Evolutionary conservation across 192 early-diverging fungal species (phyloP).

Genomic region (Coemansia javaensis): DNA sequence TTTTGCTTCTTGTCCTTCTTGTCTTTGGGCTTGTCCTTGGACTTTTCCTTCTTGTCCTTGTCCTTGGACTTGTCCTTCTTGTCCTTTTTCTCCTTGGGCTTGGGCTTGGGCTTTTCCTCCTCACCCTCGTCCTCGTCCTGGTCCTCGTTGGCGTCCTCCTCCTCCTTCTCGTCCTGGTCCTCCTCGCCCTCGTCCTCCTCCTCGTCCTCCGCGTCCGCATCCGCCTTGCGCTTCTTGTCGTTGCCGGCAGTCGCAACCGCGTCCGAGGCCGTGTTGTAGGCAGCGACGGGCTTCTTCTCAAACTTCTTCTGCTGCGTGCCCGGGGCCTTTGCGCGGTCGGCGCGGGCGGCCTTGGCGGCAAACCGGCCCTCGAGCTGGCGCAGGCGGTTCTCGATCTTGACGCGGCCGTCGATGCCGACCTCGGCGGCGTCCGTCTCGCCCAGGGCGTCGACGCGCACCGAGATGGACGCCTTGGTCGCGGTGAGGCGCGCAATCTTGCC

Average conservation of each 20-base stretch:
- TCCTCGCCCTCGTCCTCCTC: slow-evolving; percentile 26
- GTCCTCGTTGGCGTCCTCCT: slow-evolving; percentile 33
- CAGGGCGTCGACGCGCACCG: slow-evolving; percentile 89
- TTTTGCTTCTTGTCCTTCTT: slow-evolving; percentile 37
- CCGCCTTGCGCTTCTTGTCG: slow-evolving; percentile 52
- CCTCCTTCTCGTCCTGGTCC: slow-evolving; percentile 35
- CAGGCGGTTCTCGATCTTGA: slow-evolving; percentile 83
- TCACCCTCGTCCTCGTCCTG: slow-evolving; percentile 48
- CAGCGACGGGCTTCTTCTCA: slow-evolving; percentile 45
- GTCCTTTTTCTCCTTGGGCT: slow-evolving; percentile 4
- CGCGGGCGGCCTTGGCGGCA: slow-evolving; percentile 64
- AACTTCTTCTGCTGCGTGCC: slow-evolving; percentile 45
- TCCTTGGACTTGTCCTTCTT: slow-evolving; percentile 25
- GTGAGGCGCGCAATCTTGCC: slow-evolving; percentile 96
- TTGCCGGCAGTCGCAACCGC: slow-evolving; percentile 19
- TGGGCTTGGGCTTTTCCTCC: slow-evolving; percentile 25
- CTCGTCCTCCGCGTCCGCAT: slow-evolving; percentile 18
- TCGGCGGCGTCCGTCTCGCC: slow-evolving; percentile 74
- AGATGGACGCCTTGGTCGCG: slow-evolving; percentile 86
- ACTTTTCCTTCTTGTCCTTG: slow-evolving; percentile 41
- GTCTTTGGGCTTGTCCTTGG: slow-evolving; percentile 26
- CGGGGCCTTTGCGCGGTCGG: slow-evolving; percentile 54
- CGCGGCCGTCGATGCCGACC: slow-evolving; percentile 79
- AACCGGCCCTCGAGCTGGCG: slow-evolving; percentile 83
- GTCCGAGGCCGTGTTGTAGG: slow-evolving; percentile 53